Conservation (phyloP, 306 rosid genomes). For the Cicer arietinum region DNA sequence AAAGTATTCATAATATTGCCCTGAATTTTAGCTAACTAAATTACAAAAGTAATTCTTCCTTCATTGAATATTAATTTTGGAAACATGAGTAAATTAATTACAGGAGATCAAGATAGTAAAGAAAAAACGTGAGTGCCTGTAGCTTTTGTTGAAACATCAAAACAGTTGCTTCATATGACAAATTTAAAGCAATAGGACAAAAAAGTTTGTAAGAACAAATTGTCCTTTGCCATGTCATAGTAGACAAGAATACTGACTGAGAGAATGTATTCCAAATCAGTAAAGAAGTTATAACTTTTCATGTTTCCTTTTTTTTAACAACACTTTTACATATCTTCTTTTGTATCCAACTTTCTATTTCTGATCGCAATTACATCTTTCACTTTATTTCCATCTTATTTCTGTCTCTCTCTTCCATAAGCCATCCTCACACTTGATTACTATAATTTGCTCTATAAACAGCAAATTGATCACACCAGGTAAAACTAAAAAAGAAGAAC, state of each 20-base stretch:
- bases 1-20: slow-evolving; percentile 9
- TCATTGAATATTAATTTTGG: slow-evolving; percentile 4
- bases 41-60: slow-evolving; percentile 12
- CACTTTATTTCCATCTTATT: not conserved
- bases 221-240: slow-evolving; percentile 1
- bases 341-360: not conserved
- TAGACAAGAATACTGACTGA: not conserved
- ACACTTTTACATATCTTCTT: not conserved
- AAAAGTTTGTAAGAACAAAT: slow-evolving; percentile 13
- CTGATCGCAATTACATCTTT: not conserved
- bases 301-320: not conserved
- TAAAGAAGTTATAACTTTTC: not conserved
- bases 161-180: slow-evolving; percentile 5
- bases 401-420: not conserved
- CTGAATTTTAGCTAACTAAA: slow-evolving; percentile 5
- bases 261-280: not conserved
- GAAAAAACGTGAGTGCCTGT: not conserved
- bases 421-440: not conserved
- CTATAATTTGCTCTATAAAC: slow-evolving; percentile 11
- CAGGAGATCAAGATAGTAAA: not conserved
- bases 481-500: not conserved
- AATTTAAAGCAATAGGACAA: not conserved
- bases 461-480: slow-evolving; percentile 22
- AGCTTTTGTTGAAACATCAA: slow-evolving; percentile 23
- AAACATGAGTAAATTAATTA: slow-evolving; percentile 11